Percentiles rank a stretch among this genome's conserved stretches.
These are phyloP conservation scores for Phytopythium ostracodes DNA, from an alignment of 352 stramenopile genomes.

Conservation along the genomic window DNA sequence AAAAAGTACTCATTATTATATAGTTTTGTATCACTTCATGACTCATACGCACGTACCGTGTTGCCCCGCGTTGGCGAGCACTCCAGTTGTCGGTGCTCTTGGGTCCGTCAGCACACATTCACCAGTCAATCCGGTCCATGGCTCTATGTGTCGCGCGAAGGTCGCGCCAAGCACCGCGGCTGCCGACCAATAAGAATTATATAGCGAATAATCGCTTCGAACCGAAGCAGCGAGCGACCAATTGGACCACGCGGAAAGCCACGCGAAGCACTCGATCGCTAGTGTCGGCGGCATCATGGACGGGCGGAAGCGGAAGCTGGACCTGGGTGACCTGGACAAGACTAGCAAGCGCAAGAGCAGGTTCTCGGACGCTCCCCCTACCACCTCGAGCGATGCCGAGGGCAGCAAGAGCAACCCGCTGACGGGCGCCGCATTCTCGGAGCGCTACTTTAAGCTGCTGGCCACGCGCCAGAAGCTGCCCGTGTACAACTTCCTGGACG, in stretches of 20 bases:
- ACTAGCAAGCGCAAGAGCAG: slow-evolving; percentile 66
- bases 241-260: neutral
- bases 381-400: neutral
- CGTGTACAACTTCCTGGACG: slow-evolving; percentile 95
- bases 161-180: neutral
- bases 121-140: neutral
- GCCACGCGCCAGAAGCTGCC: slow-evolving; percentile 94
- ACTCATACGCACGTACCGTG: no score
- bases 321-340: slow-evolving; percentile 42
- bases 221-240: neutral
- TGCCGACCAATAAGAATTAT: neutral
- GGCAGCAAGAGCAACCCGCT: slow-evolving; percentile 82
- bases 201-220: neutral
- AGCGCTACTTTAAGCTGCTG: slow-evolving; percentile 92
- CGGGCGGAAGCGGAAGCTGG: slow-evolving; percentile 63
- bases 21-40: no score
- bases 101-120: neutral
- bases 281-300: slow-evolving; percentile 29
- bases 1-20: no score
- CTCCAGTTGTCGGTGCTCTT: no score
- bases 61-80: no score
- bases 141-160: neutral
- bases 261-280: neutral
- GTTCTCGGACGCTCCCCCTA: slow-evolving; percentile 54
- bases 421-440: slow-evolving; percentile 86